Evolutionary conservation across 805 yeast genomes (phyloP).

Genomic region (Kregervanrija fluxuum): DNA sequence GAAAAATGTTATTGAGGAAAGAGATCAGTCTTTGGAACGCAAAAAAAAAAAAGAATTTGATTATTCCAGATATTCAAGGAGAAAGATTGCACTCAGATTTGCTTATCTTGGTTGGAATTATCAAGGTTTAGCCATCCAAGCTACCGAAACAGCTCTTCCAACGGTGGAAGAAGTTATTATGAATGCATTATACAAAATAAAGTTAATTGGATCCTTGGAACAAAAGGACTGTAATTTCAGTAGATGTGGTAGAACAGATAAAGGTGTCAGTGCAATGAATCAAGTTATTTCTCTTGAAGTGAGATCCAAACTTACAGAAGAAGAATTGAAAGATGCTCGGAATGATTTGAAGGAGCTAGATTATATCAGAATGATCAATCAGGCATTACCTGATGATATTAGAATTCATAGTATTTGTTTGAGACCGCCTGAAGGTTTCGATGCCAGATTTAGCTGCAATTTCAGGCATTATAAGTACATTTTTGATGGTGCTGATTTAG

Average conservation of each 20-base stretch:
- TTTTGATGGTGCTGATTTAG: slow-evolving; percentile 51
- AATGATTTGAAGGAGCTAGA: slow-evolving; percentile 68
- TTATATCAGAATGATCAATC: slow-evolving; percentile 68
- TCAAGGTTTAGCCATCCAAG: slow-evolving; percentile 82
- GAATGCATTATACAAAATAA: slow-evolving; percentile 62
- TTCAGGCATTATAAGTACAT: slow-evolving; percentile 81
- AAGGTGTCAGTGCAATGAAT: slow-evolving; percentile 95
- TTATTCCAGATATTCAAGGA: slow-evolving; percentile 50
- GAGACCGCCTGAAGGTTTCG: slow-evolving; percentile 75
- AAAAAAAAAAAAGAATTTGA: slow-evolving; percentile 46
- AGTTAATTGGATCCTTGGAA: slow-evolving; percentile 52
- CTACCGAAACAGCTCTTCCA: slow-evolving; percentile 67
- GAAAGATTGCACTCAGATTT: slow-evolving; percentile 75
- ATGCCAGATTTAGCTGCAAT: slow-evolving; percentile 89
- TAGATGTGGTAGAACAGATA: slow-evolving; percentile 91
- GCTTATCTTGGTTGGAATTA: slow-evolving; percentile 94
- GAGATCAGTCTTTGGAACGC: neutral
- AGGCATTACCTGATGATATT: slow-evolving; percentile 73
- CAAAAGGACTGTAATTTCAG: slow-evolving; percentile 67
- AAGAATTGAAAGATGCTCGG: slow-evolving; percentile 49
- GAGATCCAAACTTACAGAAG: slow-evolving; percentile 57
- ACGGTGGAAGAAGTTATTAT: slow-evolving; percentile 79
- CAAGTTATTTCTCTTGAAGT: slow-evolving; percentile 82
- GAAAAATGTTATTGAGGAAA: neutral
- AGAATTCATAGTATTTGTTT: slow-evolving; percentile 75